Base-by-base conservation (phyloP, 345 rosid genomes). In the Clarkia xantiana region DNA sequence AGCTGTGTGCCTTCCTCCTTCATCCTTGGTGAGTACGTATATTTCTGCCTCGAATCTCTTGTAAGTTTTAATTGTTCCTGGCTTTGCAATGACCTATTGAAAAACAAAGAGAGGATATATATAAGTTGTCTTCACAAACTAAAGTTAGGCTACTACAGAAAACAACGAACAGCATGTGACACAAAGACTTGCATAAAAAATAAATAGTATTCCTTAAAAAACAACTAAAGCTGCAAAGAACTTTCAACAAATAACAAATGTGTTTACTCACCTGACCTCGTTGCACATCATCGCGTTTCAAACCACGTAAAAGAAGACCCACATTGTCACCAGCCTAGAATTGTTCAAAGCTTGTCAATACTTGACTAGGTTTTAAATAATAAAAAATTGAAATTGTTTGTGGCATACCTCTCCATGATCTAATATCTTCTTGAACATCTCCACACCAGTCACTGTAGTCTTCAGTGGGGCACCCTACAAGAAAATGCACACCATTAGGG, bases 341-440 rank as follows among this genome's bases (percentile, higher is more conserved):
- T 18, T 2, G 19, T 20, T n/a, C 41, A 49, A 14, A 14, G 22
- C 10, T 18, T 49, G 53, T 49, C 41, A 49, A 40, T 29, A 29
- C 36, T 29, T 29, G 9, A 10, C 36, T 1, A 29, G 36, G 8
- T 7, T 29, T 29, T 4, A 4, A 29, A 29, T 29, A 5, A 5
- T 29, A 29, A 29, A 7, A 29, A 29, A 10, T 29, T 29, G 36
- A 29, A 29, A 29, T 3, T 0, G 36, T 29, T 29, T 29, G 41
- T 53, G 14, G 49, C 78, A 68, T 60, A 84, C 99, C 72, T 91
- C 84, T 62, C 99, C 99, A 44, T 71, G 76, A 67, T 93, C 99
- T 82, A 93, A 75, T 16, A 84, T 72, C 69, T 93, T 93, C 81
- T 93, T 93, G 66, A 91, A 91, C 98, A 91, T 91, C 82, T 86